phyloP scores from a whole-genome alignment of 495 filamentous ascomycete genomes.

The Tuber microsphaerosporum region DNA sequence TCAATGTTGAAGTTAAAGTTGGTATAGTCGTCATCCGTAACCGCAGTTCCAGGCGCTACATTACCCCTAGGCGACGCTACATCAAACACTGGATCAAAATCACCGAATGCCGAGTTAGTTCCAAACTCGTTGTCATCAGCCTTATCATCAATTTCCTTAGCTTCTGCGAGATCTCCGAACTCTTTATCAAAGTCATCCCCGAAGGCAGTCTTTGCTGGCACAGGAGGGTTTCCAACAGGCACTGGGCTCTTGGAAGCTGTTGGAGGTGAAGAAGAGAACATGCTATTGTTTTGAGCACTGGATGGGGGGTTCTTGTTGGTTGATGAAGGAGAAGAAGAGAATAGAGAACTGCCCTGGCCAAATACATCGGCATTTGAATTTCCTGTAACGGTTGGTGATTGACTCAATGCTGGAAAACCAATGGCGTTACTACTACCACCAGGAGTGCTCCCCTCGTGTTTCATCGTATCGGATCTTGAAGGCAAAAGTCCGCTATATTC shows the following conservation, averaged over 20 bases:
- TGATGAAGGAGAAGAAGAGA: conserved; percentile 17
- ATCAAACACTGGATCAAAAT: conserved; percentile 62
- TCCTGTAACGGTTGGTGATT: conserved; percentile 33
- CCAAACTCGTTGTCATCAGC: conserved; percentile 70
- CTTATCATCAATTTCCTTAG: conserved; percentile 77
- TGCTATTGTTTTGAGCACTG: conserved; percentile 21
- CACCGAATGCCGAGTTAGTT: conserved; percentile 53
- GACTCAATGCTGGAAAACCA: conserved; percentile 47
- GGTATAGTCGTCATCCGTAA: conserved; percentile 49
- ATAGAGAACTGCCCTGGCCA: conserved; percentile 27
- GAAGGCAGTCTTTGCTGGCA: conserved; percentile 42
- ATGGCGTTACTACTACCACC: conserved; percentile 36
- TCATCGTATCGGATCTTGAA: conserved; percentile 56
- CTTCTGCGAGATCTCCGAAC: conserved; percentile 81
- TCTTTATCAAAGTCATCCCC: conserved; percentile 70
- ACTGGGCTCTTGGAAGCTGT: conserved; percentile 35
- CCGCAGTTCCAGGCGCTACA: conserved; percentile 42
- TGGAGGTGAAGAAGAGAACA: conserved; percentile 39
- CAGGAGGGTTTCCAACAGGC: conserved; percentile 34
- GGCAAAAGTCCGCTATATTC: conserved; percentile 62
- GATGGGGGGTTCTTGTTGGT: conserved; percentile 16
- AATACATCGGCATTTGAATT: conserved; percentile 25
- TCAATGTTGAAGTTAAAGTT: conserved; percentile 40
- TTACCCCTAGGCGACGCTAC: conserved; percentile 51
- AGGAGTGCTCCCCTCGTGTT: conserved; percentile 34